These are phyloP conservation scores for Curvularia sp. DNA, from an alignment of 2,329 filamentous ascomycete species.

Conservation along the genomic window DNA sequence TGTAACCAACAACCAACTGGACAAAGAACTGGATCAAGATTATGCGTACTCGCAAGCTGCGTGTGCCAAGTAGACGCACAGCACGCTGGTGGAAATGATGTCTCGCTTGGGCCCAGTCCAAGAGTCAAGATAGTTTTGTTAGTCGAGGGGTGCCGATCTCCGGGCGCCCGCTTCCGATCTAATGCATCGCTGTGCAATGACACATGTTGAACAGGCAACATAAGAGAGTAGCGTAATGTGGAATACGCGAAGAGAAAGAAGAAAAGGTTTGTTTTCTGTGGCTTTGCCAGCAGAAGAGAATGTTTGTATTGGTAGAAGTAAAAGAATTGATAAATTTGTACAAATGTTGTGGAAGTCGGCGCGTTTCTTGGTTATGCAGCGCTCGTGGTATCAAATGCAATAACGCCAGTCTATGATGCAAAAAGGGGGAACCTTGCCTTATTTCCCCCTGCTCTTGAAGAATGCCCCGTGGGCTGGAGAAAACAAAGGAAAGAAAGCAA, in stretches of 20 bases:
- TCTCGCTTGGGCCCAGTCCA: neutral
- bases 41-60: neutral
- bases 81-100: neutral
- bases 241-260: neutral
- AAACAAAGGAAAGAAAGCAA: slow-evolving; percentile 24
- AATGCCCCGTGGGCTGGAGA: slow-evolving; percentile 1
- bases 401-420: slow-evolving; percentile 22
- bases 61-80: neutral
- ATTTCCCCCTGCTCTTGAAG: neutral
- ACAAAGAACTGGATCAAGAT: neutral
- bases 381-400: slow-evolving; percentile 14
- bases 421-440: neutral
- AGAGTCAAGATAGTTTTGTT: neutral
- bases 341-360: neutral
- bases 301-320: neutral
- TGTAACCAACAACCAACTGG: neutral
- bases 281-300: neutral
- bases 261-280: neutral
- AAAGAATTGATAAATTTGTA: slow-evolving; percentile 6
- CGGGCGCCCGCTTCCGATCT: neutral
- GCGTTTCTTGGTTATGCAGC: slow-evolving; percentile 5
- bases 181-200: neutral
- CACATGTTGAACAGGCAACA: neutral
- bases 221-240: neutral
- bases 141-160: neutral